Evolutionary conservation across 2,329 filamentous ascomycete species (phyloP).

Genomic region (Fusarium sacchari): DNA sequence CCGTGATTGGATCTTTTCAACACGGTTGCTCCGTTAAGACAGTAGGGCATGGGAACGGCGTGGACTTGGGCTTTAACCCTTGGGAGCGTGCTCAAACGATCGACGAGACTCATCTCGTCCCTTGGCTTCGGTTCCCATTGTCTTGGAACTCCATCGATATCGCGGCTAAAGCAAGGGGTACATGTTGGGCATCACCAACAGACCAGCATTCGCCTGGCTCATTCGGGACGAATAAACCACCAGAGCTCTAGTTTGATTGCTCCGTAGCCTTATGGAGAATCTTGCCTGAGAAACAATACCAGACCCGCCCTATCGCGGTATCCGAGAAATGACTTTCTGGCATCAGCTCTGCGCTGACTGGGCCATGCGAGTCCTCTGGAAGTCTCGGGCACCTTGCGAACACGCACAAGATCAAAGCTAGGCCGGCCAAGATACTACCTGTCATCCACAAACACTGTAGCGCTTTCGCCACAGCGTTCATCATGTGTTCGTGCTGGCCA

Average conservation of each 20-base stretch:
- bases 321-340: slow-evolving; percentile 1
- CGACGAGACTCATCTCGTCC: slow-evolving; percentile 20
- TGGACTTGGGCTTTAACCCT: neutral
- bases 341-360: neutral
- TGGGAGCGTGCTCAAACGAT: slow-evolving; percentile 6
- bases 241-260: neutral
- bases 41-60: slow-evolving; percentile 4
- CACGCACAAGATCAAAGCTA: slow-evolving; percentile 31
- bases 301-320: slow-evolving; percentile 20
- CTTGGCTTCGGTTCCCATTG: slow-evolving; percentile 21
- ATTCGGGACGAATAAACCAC: neutral
- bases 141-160: slow-evolving; percentile 13
- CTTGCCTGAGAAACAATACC: slow-evolving; percentile 4
- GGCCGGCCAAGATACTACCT: slow-evolving; percentile 32
- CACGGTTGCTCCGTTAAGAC: slow-evolving; percentile 17
- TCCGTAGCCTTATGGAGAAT: neutral
- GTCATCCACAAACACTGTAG: slow-evolving; percentile 35
- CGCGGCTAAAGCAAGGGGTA: neutral
- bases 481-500: slow-evolving; percentile 5
- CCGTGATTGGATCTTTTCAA: slow-evolving; percentile 32
- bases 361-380: slow-evolving; percentile 11
- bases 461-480: slow-evolving; percentile 27
- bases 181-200: slow-evolving; percentile 5
- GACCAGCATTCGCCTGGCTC: neutral
- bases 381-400: slow-evolving; percentile 36